Evolutionary conservation across 202 grass and related monocot genomes (phyloP).

Genomic region (Brachypodium distachyon): DNA sequence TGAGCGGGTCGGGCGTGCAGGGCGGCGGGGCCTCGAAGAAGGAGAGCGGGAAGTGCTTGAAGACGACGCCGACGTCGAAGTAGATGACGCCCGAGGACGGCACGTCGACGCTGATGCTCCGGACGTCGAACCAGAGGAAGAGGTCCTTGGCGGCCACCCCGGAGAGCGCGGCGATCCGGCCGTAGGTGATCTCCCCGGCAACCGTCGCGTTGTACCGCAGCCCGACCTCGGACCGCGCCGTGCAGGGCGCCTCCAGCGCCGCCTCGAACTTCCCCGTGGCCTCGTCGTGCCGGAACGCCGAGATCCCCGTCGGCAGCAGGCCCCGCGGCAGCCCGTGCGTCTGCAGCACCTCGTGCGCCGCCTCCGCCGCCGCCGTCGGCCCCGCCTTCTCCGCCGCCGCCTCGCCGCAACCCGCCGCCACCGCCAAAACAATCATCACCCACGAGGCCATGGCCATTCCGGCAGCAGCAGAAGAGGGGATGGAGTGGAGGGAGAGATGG

Average conservation of each 20-base stretch:
- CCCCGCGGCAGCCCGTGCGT: constrained; percentile 43
- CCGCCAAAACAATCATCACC: not conserved
- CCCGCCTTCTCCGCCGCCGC: not conserved
- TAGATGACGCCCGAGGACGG: constrained; percentile 48
- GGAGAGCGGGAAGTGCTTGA: constrained; percentile 61
- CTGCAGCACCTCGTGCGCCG: constrained; percentile 45
- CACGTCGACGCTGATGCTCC: constrained; percentile 45
- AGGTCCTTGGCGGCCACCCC: constrained; percentile 36
- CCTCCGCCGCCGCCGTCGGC: not conserved
- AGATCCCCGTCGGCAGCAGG: constrained; percentile 45
- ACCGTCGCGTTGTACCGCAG: constrained; percentile 57
- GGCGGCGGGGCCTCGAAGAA: constrained; percentile 65
- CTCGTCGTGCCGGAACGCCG: constrained; percentile 34
- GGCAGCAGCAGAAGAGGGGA: not conserved
- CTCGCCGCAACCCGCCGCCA: not conserved
- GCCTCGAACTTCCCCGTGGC: constrained; percentile 47
- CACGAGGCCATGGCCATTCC: constrained; percentile 14
- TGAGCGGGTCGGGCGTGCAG: constrained; percentile 33
- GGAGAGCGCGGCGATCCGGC: constrained; percentile 27
- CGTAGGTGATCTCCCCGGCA: constrained; percentile 25
- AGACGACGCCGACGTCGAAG: constrained; percentile 77
- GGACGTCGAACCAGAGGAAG: constrained; percentile 56
- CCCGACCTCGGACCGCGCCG: constrained; percentile 34
- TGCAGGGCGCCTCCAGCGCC: constrained; percentile 28
- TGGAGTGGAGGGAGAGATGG: not conserved